Percentiles rank a stretch among this genome's conserved stretches.
Conservation (phyloP, 139 green algal genomes). For the Yamagishiella unicocca region DNA sequence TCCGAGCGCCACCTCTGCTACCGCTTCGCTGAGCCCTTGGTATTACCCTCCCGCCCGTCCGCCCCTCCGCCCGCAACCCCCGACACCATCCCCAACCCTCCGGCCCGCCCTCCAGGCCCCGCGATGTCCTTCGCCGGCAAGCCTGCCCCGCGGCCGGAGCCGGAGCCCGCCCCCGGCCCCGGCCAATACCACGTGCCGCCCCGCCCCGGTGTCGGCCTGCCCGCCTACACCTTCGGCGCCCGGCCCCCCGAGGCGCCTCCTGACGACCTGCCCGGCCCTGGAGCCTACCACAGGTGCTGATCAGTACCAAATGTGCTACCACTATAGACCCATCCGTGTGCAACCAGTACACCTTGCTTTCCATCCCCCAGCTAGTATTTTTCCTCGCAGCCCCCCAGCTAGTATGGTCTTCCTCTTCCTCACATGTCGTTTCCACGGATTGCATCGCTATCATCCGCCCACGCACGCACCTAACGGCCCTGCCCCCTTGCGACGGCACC, state of each 20-base stretch:
- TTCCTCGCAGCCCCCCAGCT: too few species aligned
- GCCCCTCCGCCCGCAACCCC: not conserved
- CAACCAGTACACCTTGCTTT: too few species aligned
- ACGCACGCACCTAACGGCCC: too few species aligned
- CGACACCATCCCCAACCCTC: not conserved
- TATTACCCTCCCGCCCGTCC: too few species aligned
- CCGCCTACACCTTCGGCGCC: slow-evolving; percentile 38
- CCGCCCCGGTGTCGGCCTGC: slow-evolving; percentile 27
- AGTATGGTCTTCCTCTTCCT: too few species aligned
- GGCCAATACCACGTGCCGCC: slow-evolving; percentile 20
- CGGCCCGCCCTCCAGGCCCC: not conserved
- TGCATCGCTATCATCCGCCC: too few species aligned
- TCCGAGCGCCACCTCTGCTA: not conserved
- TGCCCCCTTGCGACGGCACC: too few species aligned
- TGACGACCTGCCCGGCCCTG: slow-evolving; percentile 12
- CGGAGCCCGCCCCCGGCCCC: slow-evolving; percentile 28
- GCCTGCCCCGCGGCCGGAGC: not conserved
- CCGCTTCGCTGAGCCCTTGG: too few species aligned
- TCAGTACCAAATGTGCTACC: too few species aligned
- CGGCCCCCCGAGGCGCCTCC: not conserved
- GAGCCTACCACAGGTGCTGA: slow-evolving; percentile 22
- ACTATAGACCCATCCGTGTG: too few species aligned
- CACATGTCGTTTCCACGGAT: too few species aligned
- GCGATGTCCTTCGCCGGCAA: slow-evolving; percentile 22
- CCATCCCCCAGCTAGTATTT: too few species aligned